Evolutionary conservation across 768 basidiomycete genomes (phyloP).

Genomic region (Pulveroboletus sp.): DNA sequence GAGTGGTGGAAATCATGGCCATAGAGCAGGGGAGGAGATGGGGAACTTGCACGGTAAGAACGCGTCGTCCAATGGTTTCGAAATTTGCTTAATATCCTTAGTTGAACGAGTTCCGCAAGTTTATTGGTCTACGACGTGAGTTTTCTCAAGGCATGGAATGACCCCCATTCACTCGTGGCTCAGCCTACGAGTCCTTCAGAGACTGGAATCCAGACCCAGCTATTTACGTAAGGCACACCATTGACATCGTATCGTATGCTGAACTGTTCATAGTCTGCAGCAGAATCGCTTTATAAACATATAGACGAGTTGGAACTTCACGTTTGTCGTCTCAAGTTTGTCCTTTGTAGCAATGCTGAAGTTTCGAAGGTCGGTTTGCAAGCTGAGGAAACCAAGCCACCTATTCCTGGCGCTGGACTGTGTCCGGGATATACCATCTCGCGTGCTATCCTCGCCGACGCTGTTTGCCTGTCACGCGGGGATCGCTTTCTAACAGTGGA

Average conservation of each 20-base stretch:
- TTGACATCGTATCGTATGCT: neutral
- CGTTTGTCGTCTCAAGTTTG: slow-evolving; percentile 34
- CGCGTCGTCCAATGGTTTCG: neutral
- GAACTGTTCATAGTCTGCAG: slow-evolving; percentile 44
- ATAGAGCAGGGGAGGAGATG: slow-evolving; percentile 65
- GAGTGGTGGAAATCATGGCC: slow-evolving; percentile 63
- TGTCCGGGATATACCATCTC: slow-evolving; percentile 85
- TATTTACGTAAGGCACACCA: slow-evolving; percentile 44
- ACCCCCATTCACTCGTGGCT: neutral
- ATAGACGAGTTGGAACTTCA: slow-evolving; percentile 81
- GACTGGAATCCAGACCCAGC: slow-evolving; percentile 68
- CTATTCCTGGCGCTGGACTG: slow-evolving; percentile 65
- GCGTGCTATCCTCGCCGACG: slow-evolving; percentile 78
- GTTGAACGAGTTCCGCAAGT: slow-evolving; percentile 71
- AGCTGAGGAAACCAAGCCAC: slow-evolving; percentile 66
- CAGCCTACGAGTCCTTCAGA: slow-evolving; percentile 27
- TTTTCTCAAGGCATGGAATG: neutral
- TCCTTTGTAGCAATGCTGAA: neutral
- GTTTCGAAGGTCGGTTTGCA: slow-evolving; percentile 53
- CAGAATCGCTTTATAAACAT: slow-evolving; percentile 60
- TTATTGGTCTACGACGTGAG: slow-evolving; percentile 66
- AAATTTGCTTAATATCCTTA: slow-evolving; percentile 15
- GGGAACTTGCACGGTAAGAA: slow-evolving; percentile 66
- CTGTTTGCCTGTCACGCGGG: slow-evolving; percentile 69
- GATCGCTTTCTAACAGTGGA: slow-evolving; percentile 78